These are phyloP conservation scores for Neotropicomus parvogracilis DNA, from an alignment of 1,284 basidiomycete species.

Conservation along the genomic window DNA sequence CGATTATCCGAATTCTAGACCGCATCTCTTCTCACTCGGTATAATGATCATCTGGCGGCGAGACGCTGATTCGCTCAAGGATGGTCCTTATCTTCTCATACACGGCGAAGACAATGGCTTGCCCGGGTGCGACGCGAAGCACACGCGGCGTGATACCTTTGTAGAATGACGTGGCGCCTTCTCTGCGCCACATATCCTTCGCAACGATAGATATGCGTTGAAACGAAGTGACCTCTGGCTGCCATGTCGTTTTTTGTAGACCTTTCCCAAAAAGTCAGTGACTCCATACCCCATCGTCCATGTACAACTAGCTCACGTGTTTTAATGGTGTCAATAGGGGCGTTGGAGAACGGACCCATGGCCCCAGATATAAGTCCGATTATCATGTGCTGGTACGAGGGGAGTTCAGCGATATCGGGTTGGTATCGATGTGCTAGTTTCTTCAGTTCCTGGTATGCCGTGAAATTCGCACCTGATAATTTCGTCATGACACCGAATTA, in stretches of 20 bases:
- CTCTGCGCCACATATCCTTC: conserved; percentile 88
- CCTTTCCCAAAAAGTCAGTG: conserved; percentile 42
- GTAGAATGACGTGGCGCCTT: conserved; percentile 90
- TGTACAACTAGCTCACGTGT: conserved; percentile 62
- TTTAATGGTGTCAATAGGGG: conserved; percentile 97
- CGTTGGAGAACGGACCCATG: conserved; percentile 96
- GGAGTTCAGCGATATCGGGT: conserved; percentile 72
- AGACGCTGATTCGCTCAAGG: conserved; percentile 69
- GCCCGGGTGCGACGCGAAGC: conserved; percentile 92
- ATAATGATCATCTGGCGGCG: conserved; percentile 56
- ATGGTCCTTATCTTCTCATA: conserved; percentile 79
- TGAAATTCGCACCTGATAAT: conserved; percentile 87
- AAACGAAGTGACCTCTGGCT: conserved; percentile 75
- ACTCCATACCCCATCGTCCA: conserved; percentile 9
- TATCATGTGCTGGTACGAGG: conserved; percentile 91
- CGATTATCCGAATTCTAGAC: background rate
- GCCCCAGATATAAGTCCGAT: conserved; percentile 96
- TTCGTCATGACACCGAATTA: background rate
- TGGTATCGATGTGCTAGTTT: conserved; percentile 75
- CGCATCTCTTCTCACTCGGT: conserved; percentile 47
- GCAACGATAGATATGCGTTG: conserved; percentile 79
- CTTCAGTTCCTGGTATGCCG: conserved; percentile 97
- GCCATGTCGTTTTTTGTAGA: conserved; percentile 80
- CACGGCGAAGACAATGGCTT: conserved; percentile 87
- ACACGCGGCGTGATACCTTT: conserved; percentile 98